Evolutionary conservation across 1,139 yeast species (phyloP).

Genomic region (Debaryomyces udenii): DNA sequence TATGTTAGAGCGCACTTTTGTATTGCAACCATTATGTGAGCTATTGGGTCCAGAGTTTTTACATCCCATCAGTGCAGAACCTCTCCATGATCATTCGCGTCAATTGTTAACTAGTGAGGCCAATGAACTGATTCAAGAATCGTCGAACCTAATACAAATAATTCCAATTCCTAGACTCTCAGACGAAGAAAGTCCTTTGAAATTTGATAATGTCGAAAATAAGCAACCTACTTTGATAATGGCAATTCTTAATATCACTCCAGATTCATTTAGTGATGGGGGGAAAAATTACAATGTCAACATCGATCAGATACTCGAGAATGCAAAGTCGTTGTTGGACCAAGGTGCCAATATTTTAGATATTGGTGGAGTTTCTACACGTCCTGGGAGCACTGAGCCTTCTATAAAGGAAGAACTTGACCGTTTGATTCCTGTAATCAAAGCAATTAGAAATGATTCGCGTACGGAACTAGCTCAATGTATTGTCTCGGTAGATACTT

Average conservation of each 20-base stretch:
- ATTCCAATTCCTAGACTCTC: constrained; percentile 45
- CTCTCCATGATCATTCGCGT: constrained; percentile 67
- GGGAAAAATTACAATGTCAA: constrained; percentile 44
- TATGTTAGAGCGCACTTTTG: constrained; percentile 89
- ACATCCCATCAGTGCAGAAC: constrained; percentile 87
- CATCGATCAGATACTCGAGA: constrained; percentile 33
- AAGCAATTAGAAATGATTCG: constrained; percentile 52
- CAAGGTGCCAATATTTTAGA: constrained; percentile 76
- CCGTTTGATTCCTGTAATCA: constrained; percentile 72
- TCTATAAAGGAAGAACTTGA: constrained; percentile 58
- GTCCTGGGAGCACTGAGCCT: constrained; percentile 75
- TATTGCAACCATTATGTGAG: constrained; percentile 85
- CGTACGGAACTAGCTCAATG: constrained; percentile 41
- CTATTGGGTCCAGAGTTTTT: constrained; percentile 61
- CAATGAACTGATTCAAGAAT: constrained; percentile 43
- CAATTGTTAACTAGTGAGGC: constrained; percentile 49
- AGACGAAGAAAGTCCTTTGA: constrained; percentile 27
- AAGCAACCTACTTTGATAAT: constrained; percentile 57
- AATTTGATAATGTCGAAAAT: constrained; percentile 41
- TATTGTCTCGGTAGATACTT: constrained; percentile 82
- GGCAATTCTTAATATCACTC: constrained; percentile 90
- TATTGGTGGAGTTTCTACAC: constrained; percentile 91
- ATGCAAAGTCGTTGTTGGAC: constrained; percentile 48
- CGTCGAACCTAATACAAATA: constrained; percentile 45
- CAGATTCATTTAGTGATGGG: constrained; percentile 96